Base-by-base conservation (phyloP, 2,329 filamentous ascomycete species). In the Xylaria sp. region DNA sequence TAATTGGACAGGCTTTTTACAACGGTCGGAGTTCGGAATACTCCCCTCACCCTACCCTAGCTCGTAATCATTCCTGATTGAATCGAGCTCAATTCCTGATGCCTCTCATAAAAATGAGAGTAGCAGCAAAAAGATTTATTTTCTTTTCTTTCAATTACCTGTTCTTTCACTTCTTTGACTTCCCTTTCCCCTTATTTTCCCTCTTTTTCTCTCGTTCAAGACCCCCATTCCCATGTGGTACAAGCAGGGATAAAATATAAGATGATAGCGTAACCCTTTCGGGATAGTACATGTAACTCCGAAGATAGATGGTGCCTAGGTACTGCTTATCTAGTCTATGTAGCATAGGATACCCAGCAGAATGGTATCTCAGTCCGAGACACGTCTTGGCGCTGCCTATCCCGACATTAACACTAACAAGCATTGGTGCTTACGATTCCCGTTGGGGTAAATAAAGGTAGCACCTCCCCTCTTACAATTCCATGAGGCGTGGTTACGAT, bases 11-110 rank as follows among this genome's bases (percentile, higher is more conserved):
- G 9, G 9, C 35, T 35, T 10, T 10, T 40, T 44, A 18, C 40
- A 44, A 44, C n/a, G 40, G 40, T 44, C 55, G 55, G 55, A 29
- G 55, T 44, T 58, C 55, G 55, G 55, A 58, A 44, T 58, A 58
- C 25, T 58, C 6, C 51, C 51, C n/a, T 16, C 37, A 35, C n/a
- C 29, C 29, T 23, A 23, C 44, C n/a, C 44, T n/a, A n/a, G n/a
- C n/a, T n/a, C n/a, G n/a, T n/a, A n/a, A n/a, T n/a, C n/a, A n/a
- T n/a, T n/a, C n/a, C n/a, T n/a, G n/a, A n/a, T n/a, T n/a, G n/a
- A n/a, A n/a, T n/a, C n/a, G n/a, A n/a, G n/a, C n/a, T n/a, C n/a
- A n/a, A n/a, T n/a, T n/a, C n/a, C n/a, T n/a, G n/a, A n/a, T n/a
- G 32, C 32, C 32, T 10, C 5, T 37, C 32, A 37, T 5, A 10